These are phyloP conservation scores for Ceratobasidium sp. DNA, from an alignment of 1,284 basidiomycete genomes.

Conservation along the genomic window DNA sequence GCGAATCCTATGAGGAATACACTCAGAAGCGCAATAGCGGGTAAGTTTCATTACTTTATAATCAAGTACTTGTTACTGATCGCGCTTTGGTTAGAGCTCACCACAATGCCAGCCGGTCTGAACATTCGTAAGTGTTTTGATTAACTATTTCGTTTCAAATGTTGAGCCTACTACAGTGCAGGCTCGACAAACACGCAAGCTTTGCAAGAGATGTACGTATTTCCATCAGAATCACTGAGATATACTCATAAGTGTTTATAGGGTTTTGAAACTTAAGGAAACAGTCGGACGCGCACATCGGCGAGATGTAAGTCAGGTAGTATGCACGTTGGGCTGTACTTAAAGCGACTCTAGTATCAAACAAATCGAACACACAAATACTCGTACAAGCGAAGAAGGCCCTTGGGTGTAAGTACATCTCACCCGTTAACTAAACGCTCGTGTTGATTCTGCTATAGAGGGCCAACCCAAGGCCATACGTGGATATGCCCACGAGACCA, in stretches of 20 bases:
- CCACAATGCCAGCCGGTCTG: not conserved
- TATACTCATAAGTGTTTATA: not conserved
- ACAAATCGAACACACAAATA: not conserved
- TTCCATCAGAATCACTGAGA: not conserved
- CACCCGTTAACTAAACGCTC: not conserved
- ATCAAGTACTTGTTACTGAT: not conserved
- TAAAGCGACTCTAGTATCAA: not conserved
- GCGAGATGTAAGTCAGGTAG: not conserved
- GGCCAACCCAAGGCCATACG: not conserved
- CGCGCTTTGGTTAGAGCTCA: not conserved
- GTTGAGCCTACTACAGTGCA: not conserved
- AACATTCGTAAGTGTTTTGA: not conserved
- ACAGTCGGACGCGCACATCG: not conserved
- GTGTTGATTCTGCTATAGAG: not conserved
- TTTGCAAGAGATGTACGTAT: not conserved
- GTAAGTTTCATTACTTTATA: not conserved
- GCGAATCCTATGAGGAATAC: not conserved
- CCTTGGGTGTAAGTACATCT: not conserved
- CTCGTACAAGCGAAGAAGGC: not conserved
- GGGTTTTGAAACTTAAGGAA: conserved; percentile 1
- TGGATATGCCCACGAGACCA: not conserved
- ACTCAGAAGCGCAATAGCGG: not conserved
- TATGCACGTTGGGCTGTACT: not conserved
- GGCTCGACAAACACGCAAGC: not conserved
- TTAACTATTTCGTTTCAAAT: not conserved